These are phyloP conservation scores for Kodamaea nitidulidarum DNA, from an alignment of 805 yeast genomes.

Conservation along the genomic window DNA sequence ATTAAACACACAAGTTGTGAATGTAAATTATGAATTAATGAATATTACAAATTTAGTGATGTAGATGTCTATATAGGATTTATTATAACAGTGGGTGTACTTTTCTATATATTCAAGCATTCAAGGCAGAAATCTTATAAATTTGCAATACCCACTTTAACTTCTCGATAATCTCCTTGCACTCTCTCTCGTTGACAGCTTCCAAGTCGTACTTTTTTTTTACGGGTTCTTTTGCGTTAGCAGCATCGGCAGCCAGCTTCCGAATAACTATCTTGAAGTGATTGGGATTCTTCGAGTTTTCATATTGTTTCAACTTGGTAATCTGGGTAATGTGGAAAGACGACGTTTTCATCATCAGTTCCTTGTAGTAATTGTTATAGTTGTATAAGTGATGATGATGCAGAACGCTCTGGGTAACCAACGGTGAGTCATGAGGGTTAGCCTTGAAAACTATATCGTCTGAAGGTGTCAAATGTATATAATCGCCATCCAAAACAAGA, in stretches of 20 bases:
- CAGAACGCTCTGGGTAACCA: constrained; percentile 11
- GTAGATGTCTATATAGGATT: too few species aligned
- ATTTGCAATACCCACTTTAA: constrained; percentile 55
- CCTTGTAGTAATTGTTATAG: constrained; percentile 45
- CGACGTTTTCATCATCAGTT: constrained; percentile 75
- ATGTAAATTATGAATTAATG: background rate
- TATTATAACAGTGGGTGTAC: too few species aligned
- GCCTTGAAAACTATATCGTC: constrained; percentile 55
- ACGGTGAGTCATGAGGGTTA: constrained; percentile 31
- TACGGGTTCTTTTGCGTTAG: constrained; percentile 45
- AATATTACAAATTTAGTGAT: background rate
- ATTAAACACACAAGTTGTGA: constrained; percentile 12
- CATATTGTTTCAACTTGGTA: constrained; percentile 67
- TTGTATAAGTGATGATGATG: constrained; percentile 38
- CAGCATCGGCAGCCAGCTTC: constrained; percentile 24
- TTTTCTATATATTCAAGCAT: constrained; percentile 1
- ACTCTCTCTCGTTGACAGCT: constrained; percentile 56
- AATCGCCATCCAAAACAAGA: constrained; percentile 90
- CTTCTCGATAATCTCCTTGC: constrained; percentile 73
- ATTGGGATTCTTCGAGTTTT: constrained; percentile 56
- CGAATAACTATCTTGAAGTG: constrained; percentile 76
- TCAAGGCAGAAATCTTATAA: constrained; percentile 27
- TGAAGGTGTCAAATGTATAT: constrained; percentile 81
- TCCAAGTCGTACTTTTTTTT: constrained; percentile 83
- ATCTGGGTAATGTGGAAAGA: constrained; percentile 84